Percentiles rank a stretch among this genome's conserved stretches.
Conservation (phyloP, 148 eudicot species). For the Euryodendron excelsum region DNA sequence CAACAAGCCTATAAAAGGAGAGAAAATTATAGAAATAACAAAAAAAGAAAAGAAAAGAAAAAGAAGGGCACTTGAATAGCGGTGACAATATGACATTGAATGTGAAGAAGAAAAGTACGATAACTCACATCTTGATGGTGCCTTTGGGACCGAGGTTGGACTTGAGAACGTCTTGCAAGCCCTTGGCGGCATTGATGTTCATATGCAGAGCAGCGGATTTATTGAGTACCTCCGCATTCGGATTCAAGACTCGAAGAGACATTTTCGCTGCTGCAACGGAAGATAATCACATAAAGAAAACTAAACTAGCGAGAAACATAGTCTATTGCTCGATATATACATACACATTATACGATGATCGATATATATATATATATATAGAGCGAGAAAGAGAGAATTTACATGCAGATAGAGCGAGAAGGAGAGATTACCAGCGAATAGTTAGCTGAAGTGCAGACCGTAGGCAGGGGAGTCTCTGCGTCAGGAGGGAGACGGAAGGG, state of each 20-base stretch:
- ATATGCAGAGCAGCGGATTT: conserved; percentile 93
- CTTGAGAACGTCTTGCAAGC: conserved; percentile 88
- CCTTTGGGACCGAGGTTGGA: conserved; percentile 97
- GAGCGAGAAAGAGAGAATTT: background rate
- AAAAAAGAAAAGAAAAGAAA: background rate
- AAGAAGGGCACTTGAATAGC: too few species aligned
- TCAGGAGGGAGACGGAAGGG: conserved; percentile 13
- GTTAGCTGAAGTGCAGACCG: background rate
- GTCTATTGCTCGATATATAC: background rate
- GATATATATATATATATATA: background rate
- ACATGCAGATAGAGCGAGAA: background rate
- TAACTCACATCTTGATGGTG: conserved; percentile 76
- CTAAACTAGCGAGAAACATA: background rate
- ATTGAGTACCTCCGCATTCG: conserved; percentile 96
- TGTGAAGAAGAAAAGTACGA: background rate
- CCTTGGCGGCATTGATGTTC: conserved; percentile 96
- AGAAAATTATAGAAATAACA: background rate
- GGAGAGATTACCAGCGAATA: background rate
- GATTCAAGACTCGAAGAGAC: conserved; percentile 77
- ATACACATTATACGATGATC: background rate
- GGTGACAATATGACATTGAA: background rate
- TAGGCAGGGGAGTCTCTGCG: background rate
- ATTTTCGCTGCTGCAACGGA: conserved; percentile 31
- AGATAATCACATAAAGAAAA: background rate
- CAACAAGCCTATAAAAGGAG: conserved; percentile 79